Evolutionary conservation across 2,329 filamentous ascomycete species (phyloP), one percentile per base, ranked within the genome.

Genomic region (Apiospora malaysiana): DNA sequence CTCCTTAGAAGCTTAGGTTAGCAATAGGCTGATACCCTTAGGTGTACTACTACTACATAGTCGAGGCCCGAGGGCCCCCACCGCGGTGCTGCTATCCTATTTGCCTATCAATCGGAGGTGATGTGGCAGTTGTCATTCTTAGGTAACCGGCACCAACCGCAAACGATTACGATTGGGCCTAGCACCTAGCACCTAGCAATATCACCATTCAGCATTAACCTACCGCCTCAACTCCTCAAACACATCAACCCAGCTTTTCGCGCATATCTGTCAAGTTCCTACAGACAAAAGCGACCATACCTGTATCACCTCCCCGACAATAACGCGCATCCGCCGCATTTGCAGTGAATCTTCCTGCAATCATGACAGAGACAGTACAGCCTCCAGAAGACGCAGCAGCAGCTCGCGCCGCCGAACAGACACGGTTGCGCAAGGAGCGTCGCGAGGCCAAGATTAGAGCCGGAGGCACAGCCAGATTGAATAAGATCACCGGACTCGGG

Each of bases 361-460:
- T 72, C 37, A 80, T 79, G 78, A 77, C 77, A 9, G 78, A 79
- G 71, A 73, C 72, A 16, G 70, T 74, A 14, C 75, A 75, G 40
- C 69, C 75, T 32, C 74, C 79, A n/a, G 83, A 85, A 66, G 85
- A 88, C 72, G 84, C 85, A 1, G 86, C 85, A 2, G 83, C 86
- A 18, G 82, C 85, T 71, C 83, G 87, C 72, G 88, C 89, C 3
- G 82, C 86, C 37, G 89, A 92, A 74, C 91, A 94, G 81, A 91
- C 91, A 47, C 90, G 93, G 66, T 85, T 94, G 71, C 91, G 93
- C 75, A 93, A 94, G 81, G 93, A 95, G 80, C 90, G 92, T 49
- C 88, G 93, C 67, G 91, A 94, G 80, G 93, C 92, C 71, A 95
- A 95, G 85, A 90, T 95, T 82, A 89, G 88, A 76, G 89, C 91